These are phyloP conservation scores for Mortierella sp. DNA, from an alignment of 371 early-diverging fungal genomes.

Conservation along the genomic window DNA sequence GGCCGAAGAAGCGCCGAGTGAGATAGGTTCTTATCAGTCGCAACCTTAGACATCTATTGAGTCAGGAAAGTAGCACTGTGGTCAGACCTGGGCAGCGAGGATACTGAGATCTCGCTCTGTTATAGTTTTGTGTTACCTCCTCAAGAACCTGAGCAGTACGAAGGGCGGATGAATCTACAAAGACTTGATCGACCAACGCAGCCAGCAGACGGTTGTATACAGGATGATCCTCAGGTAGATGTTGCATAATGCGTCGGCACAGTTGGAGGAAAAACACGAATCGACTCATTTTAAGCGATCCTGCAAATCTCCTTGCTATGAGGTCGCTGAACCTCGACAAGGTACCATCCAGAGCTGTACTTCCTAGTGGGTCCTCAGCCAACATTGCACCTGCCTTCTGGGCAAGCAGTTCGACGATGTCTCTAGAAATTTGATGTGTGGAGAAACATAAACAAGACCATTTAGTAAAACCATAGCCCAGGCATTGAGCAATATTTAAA, in stretches of 20 bases:
- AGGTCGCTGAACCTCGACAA: constrained; percentile 22
- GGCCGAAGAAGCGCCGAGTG: constrained; percentile 29
- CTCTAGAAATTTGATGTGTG: constrained; percentile 10
- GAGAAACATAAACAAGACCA: background rate
- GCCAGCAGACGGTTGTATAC: constrained; percentile 21
- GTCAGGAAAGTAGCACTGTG: background rate
- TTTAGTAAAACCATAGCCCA: background rate
- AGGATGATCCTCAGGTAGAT: constrained; percentile 45
- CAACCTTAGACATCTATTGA: constrained; percentile 19
- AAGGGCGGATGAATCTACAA: background rate
- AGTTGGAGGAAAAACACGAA: constrained; percentile 21
- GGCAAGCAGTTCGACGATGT: constrained; percentile 18
- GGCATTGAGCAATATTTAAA: background rate
- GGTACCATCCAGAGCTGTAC: constrained; percentile 20
- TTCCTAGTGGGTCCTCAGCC: constrained; percentile 23
- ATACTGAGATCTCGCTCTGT: background rate
- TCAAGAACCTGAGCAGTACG: constrained; percentile 21
- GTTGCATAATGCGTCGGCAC: constrained; percentile 32
- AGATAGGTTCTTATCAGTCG: constrained; percentile 23
- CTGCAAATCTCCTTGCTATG: constrained; percentile 22
- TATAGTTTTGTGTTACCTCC: constrained; percentile 16
- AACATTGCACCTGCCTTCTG: constrained; percentile 16
- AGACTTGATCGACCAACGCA: constrained; percentile 35
- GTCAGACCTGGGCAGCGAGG: background rate
- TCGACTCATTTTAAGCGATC: background rate